Percentiles rank a stretch among this genome's conserved stretches.
phyloP scores from a whole-genome alignment of 805 yeast species.

The Huiozyma naganishii region DNA sequence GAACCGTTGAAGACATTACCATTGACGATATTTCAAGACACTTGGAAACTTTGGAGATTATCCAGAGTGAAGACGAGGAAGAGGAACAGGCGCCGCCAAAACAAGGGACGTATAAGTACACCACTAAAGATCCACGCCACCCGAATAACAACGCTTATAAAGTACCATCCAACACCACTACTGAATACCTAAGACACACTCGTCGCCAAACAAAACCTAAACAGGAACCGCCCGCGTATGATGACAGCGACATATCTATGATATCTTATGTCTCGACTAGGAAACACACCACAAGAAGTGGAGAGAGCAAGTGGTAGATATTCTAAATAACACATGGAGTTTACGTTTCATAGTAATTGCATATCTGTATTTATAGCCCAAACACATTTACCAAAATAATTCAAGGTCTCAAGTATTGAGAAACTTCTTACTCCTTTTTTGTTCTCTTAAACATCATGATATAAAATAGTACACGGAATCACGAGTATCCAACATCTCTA shows the following conservation, averaged over 20 bases:
- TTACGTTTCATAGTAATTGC: too few species aligned
- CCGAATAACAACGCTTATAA: constrained; percentile 9
- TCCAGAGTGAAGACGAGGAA: constrained; percentile 2
- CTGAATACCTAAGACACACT: constrained; percentile 17
- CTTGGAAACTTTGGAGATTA: constrained; percentile 26
- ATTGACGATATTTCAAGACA: constrained; percentile 30
- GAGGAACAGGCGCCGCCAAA: constrained; percentile 1
- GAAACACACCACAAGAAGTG: constrained; percentile 27
- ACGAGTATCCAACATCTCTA: constrained; percentile 1
- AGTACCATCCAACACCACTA: constrained; percentile 21
- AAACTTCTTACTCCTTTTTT: too few species aligned
- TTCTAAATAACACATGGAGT: too few species aligned
- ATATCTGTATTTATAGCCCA: too few species aligned
- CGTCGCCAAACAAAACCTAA: constrained; percentile 8
- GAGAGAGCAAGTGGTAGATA: constrained; percentile 16
- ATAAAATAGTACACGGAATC: too few species aligned
- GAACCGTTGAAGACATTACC: constrained; percentile 30
- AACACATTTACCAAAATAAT: too few species aligned
- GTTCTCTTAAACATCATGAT: too few species aligned
- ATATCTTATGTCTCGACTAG: constrained; percentile 24
- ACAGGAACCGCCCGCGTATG: constrained; percentile 12
- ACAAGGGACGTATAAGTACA: background rate
- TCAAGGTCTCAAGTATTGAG: too few species aligned
- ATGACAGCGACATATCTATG: constrained; percentile 29
- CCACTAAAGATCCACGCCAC: background rate